Evolutionary conservation across 169 alveolate species (phyloP).

Genomic region (Plasmodium gallinaceum): DNA sequence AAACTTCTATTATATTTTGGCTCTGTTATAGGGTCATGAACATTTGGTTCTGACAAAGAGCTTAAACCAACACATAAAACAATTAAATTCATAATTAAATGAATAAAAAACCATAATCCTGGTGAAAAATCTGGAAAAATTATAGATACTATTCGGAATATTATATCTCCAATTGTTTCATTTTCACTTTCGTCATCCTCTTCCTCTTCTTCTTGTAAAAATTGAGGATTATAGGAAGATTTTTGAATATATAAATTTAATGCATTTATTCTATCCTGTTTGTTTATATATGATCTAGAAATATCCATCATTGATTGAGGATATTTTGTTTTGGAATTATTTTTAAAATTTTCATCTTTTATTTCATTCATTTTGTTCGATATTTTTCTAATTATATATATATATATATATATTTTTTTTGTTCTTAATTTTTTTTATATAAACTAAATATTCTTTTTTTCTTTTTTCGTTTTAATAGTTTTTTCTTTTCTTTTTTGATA

Average conservation of each 20-base stretch:
- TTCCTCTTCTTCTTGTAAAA: conserved; percentile 69
- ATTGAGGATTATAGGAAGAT: conserved; percentile 70
- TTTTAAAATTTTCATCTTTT: conserved; percentile 51
- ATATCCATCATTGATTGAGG: conserved; percentile 71
- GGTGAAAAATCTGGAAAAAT: conserved; percentile 74
- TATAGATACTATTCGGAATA: conserved; percentile 29
- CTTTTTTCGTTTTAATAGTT: too few relatives aligned
- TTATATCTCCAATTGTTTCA: conserved; percentile 63
- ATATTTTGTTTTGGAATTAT: conserved; percentile 30
- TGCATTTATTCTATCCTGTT: conserved; percentile 72
- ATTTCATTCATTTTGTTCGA: conserved; percentile 31
- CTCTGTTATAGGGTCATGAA: conserved; percentile 27
- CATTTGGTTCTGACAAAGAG: conserved; percentile 60
- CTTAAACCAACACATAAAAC: conserved; percentile 59
- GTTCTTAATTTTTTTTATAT: too few relatives aligned
- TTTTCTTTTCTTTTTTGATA: too few relatives aligned
- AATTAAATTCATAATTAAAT: conserved; percentile 47
- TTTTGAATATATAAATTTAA: conserved; percentile 63
- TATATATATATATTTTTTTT: too few relatives aligned
- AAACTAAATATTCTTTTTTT: too few relatives aligned
- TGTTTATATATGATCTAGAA: conserved; percentile 68
- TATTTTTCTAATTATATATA: too few relatives aligned
- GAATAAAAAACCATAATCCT: conserved; percentile 68
- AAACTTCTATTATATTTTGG: conserved; percentile 67
- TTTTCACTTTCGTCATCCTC: conserved; percentile 74